Evolutionary conservation across 2,329 filamentous ascomycete genomes (phyloP), one percentile per base, ranked within the genome.

Genomic region (Arachnopeziza araneosa): DNA sequence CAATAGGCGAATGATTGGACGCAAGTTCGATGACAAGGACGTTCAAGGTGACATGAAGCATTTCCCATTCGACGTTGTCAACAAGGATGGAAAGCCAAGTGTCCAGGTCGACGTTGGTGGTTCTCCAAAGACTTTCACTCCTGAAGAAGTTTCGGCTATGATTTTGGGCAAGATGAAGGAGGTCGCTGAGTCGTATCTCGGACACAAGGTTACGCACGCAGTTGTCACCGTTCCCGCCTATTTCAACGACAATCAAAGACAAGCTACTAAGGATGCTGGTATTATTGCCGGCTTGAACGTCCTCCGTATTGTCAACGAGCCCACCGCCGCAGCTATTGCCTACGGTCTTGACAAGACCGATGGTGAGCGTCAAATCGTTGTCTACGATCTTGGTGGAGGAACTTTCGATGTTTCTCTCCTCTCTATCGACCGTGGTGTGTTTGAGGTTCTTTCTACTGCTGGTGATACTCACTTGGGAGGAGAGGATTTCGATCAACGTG

Each of bases 211-310:
- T 65, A 90, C 86, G 75, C 89, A 92, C 82, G 89, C 89, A 72
- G 89, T 97, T 72, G 92, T 97, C 67, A 97, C 93, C 64, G 93
- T 96, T 69, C 92, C 93, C 70, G 91, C 92, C 79, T 96, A 96
- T 83, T 97, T 97, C 90, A 96, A 96, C 80, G 93, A 96, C 82
- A 93, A 92, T 80, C 93, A 97, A 83, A 86, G 93, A 80, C 92
- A 96, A 79, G 92, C 93, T 64, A 96, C 92, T 78, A 96, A 96
- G 86, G 92, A 96, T 75, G 93, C 93, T 70, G 93, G 92, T 76
- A 83, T 82, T 66, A 96, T 97, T 73, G 91, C 93, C 73, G 93
- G 93, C 75, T 86, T 97, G 64, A 96, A 96, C 76, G 91, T 96
- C 71, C 89, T 96, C 75, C 92, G 93, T 81, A 92, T 97, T 67